A percentile compares a stretch with the other conserved stretches of the same genome.
Conservation (phyloP, 768 basidiomycete species). For the Kwoniella botswanensis region DNA sequence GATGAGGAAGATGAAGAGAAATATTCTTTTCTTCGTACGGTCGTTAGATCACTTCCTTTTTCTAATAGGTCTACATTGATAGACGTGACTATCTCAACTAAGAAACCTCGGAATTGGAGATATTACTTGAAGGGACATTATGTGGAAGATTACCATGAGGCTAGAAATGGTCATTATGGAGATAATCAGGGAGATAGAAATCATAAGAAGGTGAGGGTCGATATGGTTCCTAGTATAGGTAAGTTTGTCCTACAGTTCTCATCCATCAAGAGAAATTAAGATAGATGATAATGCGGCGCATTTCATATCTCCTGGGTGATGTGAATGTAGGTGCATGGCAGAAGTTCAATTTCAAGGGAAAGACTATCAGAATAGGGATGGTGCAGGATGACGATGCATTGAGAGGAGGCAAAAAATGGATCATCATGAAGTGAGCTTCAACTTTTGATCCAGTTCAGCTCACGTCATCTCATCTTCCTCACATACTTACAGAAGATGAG, state of each 20-base stretch:
- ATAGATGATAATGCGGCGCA: neutral
- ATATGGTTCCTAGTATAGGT: conserved; percentile 4
- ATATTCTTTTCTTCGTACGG: conserved; percentile 1
- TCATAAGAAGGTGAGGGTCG: neutral
- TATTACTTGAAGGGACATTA: neutral
- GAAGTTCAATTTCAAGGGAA: conserved; percentile 14
- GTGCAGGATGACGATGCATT: neutral
- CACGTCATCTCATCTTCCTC: no score
- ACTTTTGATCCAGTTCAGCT: neutral
- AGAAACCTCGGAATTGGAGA: neutral
- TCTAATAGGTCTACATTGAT: neutral
- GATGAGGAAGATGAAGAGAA: neutral
- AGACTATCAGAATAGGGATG: conserved; percentile 13
- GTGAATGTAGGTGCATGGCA: conserved; percentile 6
- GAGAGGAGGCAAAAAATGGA: neutral
- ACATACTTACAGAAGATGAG: no score
- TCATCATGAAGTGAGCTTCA: conserved; percentile 12
- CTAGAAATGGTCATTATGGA: neutral
- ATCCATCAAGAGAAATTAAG: neutral
- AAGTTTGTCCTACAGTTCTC: neutral
- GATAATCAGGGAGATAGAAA: neutral
- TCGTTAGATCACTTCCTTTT: neutral
- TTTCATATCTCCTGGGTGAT: neutral
- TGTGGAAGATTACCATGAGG: neutral
- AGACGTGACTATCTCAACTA: conserved; percentile 3